Conservation (phyloP, 306 rosid genomes). For the Acacia crassicarpa region DNA sequence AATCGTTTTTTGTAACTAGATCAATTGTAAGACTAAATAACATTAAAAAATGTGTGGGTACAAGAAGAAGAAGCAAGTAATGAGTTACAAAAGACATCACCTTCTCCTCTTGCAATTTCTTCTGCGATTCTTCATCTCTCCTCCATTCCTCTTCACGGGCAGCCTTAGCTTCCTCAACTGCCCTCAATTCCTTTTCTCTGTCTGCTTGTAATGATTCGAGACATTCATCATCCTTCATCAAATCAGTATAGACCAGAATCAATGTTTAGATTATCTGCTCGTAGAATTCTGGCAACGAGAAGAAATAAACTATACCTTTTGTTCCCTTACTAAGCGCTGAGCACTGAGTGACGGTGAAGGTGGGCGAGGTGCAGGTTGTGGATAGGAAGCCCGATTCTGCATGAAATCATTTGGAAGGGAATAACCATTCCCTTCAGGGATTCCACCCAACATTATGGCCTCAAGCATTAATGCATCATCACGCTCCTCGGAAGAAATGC, state of each 20-base stretch:
- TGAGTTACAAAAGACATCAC: slow-evolving; percentile 39
- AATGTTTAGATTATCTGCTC: slow-evolving; percentile 11
- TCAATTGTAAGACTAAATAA: not conserved
- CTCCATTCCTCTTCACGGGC: slow-evolving; percentile 73
- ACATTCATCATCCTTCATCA: slow-evolving; percentile 90
- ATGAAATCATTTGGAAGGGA: slow-evolving; percentile 54
- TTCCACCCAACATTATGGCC: slow-evolving; percentile 97
- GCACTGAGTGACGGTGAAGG: slow-evolving; percentile 87
- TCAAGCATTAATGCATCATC: slow-evolving; percentile 91
- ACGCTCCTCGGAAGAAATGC: slow-evolving; percentile 88
- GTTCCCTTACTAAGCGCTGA: slow-evolving; percentile 92
- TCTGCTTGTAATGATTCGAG: slow-evolving; percentile 89
- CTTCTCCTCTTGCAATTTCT: slow-evolving; percentile 79
- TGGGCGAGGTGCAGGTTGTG: slow-evolving; percentile 56
- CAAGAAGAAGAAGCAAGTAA: not conserved
- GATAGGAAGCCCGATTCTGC: slow-evolving; percentile 47
- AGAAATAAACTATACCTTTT: slow-evolving; percentile 61
- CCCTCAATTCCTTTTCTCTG: slow-evolving; percentile 83
- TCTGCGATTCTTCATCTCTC: slow-evolving; percentile 72
- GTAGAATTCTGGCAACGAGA: slow-evolving; percentile 16
- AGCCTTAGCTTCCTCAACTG: slow-evolving; percentile 78
- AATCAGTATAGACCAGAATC: slow-evolving; percentile 9
- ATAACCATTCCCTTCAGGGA: too few relatives aligned
- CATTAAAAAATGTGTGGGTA: not conserved
- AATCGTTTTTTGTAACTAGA: not conserved